A percentile compares a stretch with the other conserved stretches of the same genome.
These are phyloP conservation scores for Skeletonema grethae DNA, from an alignment of 108 stramenopile genomes.

Conservation along the genomic window DNA sequence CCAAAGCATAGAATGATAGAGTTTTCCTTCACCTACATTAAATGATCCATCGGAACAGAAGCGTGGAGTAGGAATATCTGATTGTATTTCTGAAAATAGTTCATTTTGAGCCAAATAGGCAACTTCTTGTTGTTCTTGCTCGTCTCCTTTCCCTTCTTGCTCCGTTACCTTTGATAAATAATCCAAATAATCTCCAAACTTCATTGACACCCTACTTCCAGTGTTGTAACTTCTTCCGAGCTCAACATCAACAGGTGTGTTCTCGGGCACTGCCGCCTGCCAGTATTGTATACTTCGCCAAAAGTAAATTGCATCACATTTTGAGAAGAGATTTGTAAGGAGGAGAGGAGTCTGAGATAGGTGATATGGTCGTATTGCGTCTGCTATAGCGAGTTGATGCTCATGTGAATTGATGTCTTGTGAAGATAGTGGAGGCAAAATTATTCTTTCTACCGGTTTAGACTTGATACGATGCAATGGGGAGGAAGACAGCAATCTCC, in stretches of 20 bases:
- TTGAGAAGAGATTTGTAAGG: conserved; percentile 32
- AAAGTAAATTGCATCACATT: conserved; percentile 48
- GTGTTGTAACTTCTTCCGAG: conserved; percentile 63
- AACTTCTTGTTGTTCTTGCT: conserved; percentile 40
- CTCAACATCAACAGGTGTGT: conserved; percentile 59
- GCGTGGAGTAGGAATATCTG: conserved; percentile 60
- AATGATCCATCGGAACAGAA: conserved; percentile 48
- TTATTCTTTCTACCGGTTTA: conserved; percentile 1
- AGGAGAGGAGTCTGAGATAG: conserved; percentile 54
- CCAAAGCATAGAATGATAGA: conserved; percentile 79
- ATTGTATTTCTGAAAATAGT: conserved; percentile 41
- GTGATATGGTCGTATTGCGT: conserved; percentile 44
- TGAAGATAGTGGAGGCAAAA: neutral
- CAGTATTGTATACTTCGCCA: conserved; percentile 63
- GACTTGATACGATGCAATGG: neutral
- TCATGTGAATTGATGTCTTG: conserved; percentile 16
- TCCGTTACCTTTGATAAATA: conserved; percentile 64
- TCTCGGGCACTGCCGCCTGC: conserved; percentile 35
- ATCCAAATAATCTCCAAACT: conserved; percentile 67
- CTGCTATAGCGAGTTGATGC: conserved; percentile 44
- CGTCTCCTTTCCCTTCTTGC: conserved; percentile 28
- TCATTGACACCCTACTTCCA: conserved; percentile 38
- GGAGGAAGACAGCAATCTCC: neutral
- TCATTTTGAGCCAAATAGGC: conserved; percentile 87
- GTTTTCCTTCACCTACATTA: conserved; percentile 59